Base-by-base conservation (phyloP, 176 grass and related monocot genomes). In the Carex pumila region DNA sequence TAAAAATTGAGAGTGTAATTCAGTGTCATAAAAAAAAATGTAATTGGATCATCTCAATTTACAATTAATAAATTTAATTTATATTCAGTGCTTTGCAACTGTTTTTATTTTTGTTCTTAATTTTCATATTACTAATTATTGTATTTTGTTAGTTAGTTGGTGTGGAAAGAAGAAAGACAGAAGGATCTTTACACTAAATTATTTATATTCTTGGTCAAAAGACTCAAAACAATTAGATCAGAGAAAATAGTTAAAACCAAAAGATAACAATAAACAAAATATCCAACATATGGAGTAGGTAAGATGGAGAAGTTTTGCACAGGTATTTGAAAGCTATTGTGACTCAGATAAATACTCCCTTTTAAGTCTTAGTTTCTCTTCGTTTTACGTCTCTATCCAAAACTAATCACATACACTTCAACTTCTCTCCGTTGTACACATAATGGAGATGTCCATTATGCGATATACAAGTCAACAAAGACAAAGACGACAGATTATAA, bases 261-360 rank as follows among this genome's bases (percentile, higher is more conserved):
- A 47, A 49, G 50, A 55, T 21, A 67, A 25, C 65, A 81, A 67
- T 7, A 60, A 85, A 63, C 43, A 86, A 29, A 61, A 81, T 59
- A 81, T 67, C 12, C 36, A 70, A 71, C 75, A 67, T 45, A 68
- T 81, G 85, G 49, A 80, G 72, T 81, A 80, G 85, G 85, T 86
- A 58, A 86, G 85, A 81, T 86, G 85, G 34, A 14, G 55, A 45
- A 69, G 14, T 65, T 81, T 85, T 85, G 34, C 61, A 32, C 31
- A 66, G 58, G 19, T 7, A 34, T 19, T 13, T 82, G 80, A 82
- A 82, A 82, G 80, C 80, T 82, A 82, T 31, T 64, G 52, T 47
- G 62, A 61, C 80, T 82, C 59, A 3, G 84, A 85, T 65, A 54
- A 30, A 19, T 49, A 78, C 69, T 85, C 15, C 54, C 30, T 77